Evolutionary conservation across 2,329 filamentous ascomycete genomes (phyloP), one percentile per base, ranked within the genome.

Genomic region (Fusarium sp.): DNA sequence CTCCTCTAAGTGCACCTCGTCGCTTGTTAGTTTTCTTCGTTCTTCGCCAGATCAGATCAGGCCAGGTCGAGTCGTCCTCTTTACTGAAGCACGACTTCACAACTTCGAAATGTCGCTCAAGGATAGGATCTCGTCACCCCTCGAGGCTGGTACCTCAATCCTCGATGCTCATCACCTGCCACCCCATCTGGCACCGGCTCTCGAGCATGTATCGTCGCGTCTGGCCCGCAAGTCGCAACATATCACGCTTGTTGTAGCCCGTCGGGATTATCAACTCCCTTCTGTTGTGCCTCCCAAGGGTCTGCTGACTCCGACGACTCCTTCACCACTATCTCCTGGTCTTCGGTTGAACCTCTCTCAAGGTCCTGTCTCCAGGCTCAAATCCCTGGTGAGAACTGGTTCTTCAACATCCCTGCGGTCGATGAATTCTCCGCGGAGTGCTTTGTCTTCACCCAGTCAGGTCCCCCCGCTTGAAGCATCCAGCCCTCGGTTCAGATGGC

Each of bases 81-180:
- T 54, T 40, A 40, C 37, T 61, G 70, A 72, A 56, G 57, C 25
- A 67, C 72, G 65, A 63, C 69, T 67, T 53, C 56, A 59, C 33
- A 57, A 42, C 49, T 37, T 37, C 35, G 32, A 66, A 73, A 86
- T 87, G 84, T 78, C 84, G 43, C 83, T 88, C 77, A 91, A 90
- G 81, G 82, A 85, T 62, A 84, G 82, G 64, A 92, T 92, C 75
- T 91, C 90, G 3, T 87, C 88, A 56, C 90, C 90, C 19, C 85
- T 92, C 64, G 90, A 91, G 83, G 89, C 90, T 33, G 89, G 89
- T 23, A 82, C 83, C 46, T 91, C 89, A 25, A 83, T 91, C 61
- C 86, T 90, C 67, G 88, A 91, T 74, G 83, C 84, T 38, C 85
- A 89, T 72, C 86, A 87, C 66, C 84, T 92, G n/a, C 89, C 90